Base-by-base conservation (phyloP, 192 early-diverging fungal genomes). In the Backusella sp. region DNA sequence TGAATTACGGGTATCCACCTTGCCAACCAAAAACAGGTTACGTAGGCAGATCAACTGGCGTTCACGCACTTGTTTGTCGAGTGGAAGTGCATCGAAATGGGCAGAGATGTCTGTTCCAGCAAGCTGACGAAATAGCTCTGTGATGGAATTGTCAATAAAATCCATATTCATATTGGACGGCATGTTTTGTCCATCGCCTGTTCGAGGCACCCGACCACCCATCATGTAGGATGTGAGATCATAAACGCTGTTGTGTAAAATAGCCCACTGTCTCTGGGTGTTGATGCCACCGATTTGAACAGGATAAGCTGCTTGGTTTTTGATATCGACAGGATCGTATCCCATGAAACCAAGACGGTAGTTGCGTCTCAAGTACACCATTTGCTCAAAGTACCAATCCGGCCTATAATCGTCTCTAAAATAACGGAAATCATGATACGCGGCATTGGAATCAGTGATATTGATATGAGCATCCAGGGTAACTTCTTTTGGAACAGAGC, bases 1-100 rank as follows among this genome's bases (percentile, higher is more conserved):
- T 41, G 93, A 92, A 37, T 91, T 94, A 34, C 97, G 92, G 66
- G 84, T 77, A 79, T 99, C 97, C 3, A 97, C 91, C 68, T 90
- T 92, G 21, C 95, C 97, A n/a, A 94, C 88, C 77, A 95, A 93
- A 80, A 96, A 96, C 6, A 93, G 80, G 70, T 92, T 91, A 19
- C 93, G 87, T 77, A 99, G 78, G 84, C 97, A 99, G 62, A 90
- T 86, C 78, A 87, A 41, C 75, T 91, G 91, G 39, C 81, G 78
- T 5, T 82, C 82, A 73, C 84, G 83, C 36, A 83, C 76, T 6
- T 73, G 72, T 32, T 74, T 23, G 52, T 82, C 81, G 42, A 90
- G 74, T 34, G 89, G 88, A 80, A 91, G 78, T 5, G 73, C 78
- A 75, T 92, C 88, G 81, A 88, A 94, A 80, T 85, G 81, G 5